Base-by-base conservation (phyloP, 2,329 filamentous ascomycete genomes). In the Pseudocercospora vitis region DNA sequence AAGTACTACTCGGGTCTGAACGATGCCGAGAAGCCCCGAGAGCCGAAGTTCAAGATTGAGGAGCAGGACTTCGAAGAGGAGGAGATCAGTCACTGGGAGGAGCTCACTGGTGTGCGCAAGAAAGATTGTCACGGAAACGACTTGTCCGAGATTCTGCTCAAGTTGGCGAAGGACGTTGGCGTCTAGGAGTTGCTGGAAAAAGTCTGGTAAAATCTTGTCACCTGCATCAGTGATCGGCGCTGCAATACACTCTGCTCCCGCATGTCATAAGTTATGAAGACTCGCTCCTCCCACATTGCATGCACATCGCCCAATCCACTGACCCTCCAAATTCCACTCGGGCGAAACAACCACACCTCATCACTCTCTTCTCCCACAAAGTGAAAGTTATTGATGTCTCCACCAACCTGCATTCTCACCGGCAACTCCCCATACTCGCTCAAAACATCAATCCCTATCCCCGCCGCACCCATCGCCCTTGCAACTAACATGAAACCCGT, bases 391-490 rank as follows among this genome's bases (percentile, higher is more conserved):
- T 63, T 58, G 18, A 63, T 50, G 4, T 44, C 46, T 4, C 52
- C 55, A 4, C 56, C 49, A n/a, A 59, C 47, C 53, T 61, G 57
- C 21, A 63, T 61, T 21, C 61, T 54, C 39, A 62, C 8, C 1
- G 62, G 18, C 32, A 60, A 23, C 44, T 59, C 58, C 6, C 59
- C 61, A 42, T 46, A 58, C 24, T 49, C 56, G 28, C 49, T 55
- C 28, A 63, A 19, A 4, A 63, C 54, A 55, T 60, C 57, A 7
- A 63, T 29, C 1, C 61, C 61, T 7, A 35, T 50, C n/a, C 61
- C 61, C 14, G 53, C 53, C 12, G 61, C 61, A 1, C 48, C 59
- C 3, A 63, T 59, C 58, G 8, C 61, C 61, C 11, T 63, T 52
- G 21, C 56, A 37, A 32, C 52, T 53, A 11, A 61, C 58, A 33